Base-by-base conservation (phyloP, 2,329 filamentous ascomycete species). In the Pseudogymnoascus sp. region DNA sequence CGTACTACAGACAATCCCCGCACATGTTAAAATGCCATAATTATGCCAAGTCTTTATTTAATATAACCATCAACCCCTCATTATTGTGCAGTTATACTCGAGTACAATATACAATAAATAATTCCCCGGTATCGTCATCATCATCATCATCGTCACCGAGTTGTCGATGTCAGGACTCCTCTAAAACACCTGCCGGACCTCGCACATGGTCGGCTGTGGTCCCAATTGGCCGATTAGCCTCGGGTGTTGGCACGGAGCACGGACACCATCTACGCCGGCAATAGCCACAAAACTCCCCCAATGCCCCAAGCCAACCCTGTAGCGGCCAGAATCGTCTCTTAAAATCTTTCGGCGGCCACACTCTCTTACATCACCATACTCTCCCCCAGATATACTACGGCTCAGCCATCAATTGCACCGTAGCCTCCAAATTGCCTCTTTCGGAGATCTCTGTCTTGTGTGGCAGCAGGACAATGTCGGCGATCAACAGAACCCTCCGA, bases 381-480 rank as follows among this genome's bases (percentile, higher is more conserved):
- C 28, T 53, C 15, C 47, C 47, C 25, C 18, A 33, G 8, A 43
- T 8, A 18, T 53, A 20, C 18, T 12, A 53, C 28, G 47, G 47
- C 47, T 35, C 47, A 53, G 47, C 47, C 47, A 53, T 53, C 33
- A 53, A 53, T 11, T 11, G 25, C 47, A 53, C 47, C 47, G 28
- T 35, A 53, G 15, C 47, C 28, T 53, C 47, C 15, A 9, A 53
- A 53, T 53, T 53, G 47, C 47, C 47, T 35, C 18, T 53, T 53
- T 35, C 28, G 47, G 47, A 50, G 22, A 35, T 35, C 18, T 53
- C 47, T 53, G 47, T 53, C 47, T 53, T 53, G 28, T 33, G 33
- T 53, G 28, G 47, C 47, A 33, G 47, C 28, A 53, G 47, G 47
- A 53, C 47, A 53, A 61, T 61, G 59, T 61, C 59, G 41, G 59